Evolutionary conservation across 164 flowering plant species (phyloP), one percentile per base, ranked within the genome.

Genomic region (Nelumbo lutea): DNA sequence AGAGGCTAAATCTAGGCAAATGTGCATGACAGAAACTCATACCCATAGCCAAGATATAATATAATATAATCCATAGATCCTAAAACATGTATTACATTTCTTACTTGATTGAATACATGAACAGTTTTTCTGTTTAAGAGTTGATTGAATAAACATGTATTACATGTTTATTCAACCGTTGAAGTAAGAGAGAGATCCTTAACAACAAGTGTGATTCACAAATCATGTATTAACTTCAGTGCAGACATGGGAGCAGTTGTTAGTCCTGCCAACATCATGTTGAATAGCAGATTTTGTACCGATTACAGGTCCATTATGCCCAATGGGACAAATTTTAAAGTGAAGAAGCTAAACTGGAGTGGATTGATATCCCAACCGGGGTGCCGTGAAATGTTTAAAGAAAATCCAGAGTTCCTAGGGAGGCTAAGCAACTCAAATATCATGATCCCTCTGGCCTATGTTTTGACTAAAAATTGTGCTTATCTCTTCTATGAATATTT

Each of bases 291-390:
- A 77, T 88, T 87, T 70, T 84, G 86, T 1, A 84, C 84, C 69
- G 87, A 84, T 69, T 88, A 86, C 79, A 85, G 86, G 72, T 84
- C 83, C 9, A 68, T 71, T 72, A 87, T 88, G 91, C 89, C 93
- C 2, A 78, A 85, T n/a, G 93, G 87, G 47, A 59, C 69, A 61
- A 81, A 70, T 68, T 90, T 87, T 70, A 81, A 82, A 70, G 81
- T 90, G 73, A 90, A 90, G 87, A 86, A 85, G 78, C 81, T 88
- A 3, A 88, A 84, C 76, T 84, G 87, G 90, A 84, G 82, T 42
- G 93, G 87, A 79, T 84, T 81, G 76, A 75, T 88, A 69, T 78
- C 82, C 78, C 93, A 84, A 59, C 39, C 68, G 66, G 87, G 85
- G 6, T 83, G 79, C 84, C 87, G 80, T 51, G 87, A 82, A 11